A percentile compares a stretch with the other conserved stretches of the same genome.
These are phyloP conservation scores for Ceratocystis harringtonii DNA, from an alignment of 2,329 filamentous ascomycete genomes.

Conservation along the genomic window DNA sequence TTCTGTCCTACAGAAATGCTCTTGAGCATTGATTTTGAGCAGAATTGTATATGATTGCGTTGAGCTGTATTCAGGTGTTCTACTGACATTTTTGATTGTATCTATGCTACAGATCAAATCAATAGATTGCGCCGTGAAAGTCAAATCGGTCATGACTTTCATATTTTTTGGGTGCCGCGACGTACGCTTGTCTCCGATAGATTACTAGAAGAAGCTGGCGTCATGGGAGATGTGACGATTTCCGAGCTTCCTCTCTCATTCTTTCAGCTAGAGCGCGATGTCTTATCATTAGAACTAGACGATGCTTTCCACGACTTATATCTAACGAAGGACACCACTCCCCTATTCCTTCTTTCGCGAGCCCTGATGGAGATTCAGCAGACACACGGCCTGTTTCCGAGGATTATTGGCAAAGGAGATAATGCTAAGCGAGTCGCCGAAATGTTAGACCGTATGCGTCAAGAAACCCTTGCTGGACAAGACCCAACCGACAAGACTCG, in stretches of 20 bases:
- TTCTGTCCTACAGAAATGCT: not conserved
- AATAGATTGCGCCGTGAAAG: constrained; percentile 77
- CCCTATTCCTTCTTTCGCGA: constrained; percentile 76
- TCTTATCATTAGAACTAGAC: constrained; percentile 80
- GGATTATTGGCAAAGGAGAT: constrained; percentile 90
- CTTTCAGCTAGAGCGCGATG: constrained; percentile 77
- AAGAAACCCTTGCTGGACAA: constrained; percentile 71
- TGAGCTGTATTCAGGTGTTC: not conserved
- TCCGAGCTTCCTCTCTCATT: constrained; percentile 79
- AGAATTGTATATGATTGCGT: not conserved
- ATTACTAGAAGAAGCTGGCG: constrained; percentile 80
- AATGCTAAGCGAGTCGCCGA: constrained; percentile 82
- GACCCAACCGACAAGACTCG: constrained; percentile 46
- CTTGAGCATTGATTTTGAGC: not conserved
- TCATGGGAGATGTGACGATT: constrained; percentile 83
- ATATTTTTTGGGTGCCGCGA: constrained; percentile 88
- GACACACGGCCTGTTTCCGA: constrained; percentile 81
- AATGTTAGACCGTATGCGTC: constrained; percentile 76
- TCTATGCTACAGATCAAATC: constrained; percentile 55
- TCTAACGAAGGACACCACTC: constrained; percentile 76
- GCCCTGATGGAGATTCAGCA: constrained; percentile 91
- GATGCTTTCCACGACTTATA: constrained; percentile 79
- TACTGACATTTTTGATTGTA: constrained; percentile 12
- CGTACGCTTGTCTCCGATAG: constrained; percentile 84
- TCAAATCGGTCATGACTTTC: constrained; percentile 86